These are phyloP conservation scores for Aspergillus uvarum DNA, from an alignment of 2,329 filamentous ascomycete genomes.

Conservation along the genomic window DNA sequence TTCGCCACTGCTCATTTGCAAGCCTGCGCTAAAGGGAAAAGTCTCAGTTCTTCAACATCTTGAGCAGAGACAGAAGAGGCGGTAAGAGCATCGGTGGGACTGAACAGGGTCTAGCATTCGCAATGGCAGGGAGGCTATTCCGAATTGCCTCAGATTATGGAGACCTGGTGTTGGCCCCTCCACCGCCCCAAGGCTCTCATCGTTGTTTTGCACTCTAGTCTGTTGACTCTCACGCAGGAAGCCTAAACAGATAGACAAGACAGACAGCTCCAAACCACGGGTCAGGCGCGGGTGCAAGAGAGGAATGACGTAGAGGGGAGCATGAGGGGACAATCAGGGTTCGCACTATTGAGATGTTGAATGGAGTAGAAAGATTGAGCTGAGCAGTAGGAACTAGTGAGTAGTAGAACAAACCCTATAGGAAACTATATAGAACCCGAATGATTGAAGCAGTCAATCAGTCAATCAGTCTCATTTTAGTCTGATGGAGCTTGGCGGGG, in stretches of 20 bases:
- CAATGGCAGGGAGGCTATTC: slow-evolving; percentile 1
- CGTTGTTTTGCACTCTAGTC: neutral
- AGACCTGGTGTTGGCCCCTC: neutral
- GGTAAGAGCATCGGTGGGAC: slow-evolving; percentile 5
- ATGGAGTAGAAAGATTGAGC: neutral
- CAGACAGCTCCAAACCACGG: neutral
- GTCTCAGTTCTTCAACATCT: neutral
- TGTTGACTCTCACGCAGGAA: neutral
- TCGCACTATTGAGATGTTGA: neutral
- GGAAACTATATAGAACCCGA: neutral
- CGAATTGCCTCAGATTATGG: neutral
- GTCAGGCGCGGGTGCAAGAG: neutral
- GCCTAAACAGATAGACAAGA: neutral
- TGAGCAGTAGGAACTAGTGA: neutral
- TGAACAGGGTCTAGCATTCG: slow-evolving; percentile 7
- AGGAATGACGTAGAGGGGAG: neutral
- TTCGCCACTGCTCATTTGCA: neutral
- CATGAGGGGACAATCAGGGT: neutral
- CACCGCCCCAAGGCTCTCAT: neutral
- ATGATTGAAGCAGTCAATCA: neutral
- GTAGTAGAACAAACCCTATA: neutral
- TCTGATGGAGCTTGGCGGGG: neutral
- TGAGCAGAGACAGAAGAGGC: neutral
- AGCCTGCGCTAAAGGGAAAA: neutral
- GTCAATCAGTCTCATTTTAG: neutral